These are phyloP conservation scores for Tulasnella sp. DNA, from an alignment of 768 basidiomycete species.

Conservation along the genomic window DNA sequence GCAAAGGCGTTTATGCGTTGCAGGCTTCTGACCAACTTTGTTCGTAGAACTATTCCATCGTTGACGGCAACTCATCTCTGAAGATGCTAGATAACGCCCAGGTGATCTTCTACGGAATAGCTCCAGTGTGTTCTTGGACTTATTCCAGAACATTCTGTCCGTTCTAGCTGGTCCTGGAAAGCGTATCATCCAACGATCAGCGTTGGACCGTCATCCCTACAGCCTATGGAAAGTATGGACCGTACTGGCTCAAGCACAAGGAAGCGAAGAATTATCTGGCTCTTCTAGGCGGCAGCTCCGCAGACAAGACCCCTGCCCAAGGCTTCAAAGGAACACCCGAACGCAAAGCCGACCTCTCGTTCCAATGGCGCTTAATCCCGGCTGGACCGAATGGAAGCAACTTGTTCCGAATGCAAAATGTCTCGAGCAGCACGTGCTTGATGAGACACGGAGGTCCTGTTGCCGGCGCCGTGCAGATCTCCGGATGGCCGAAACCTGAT, in stretches of 20 bases:
- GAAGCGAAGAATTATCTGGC: background rate
- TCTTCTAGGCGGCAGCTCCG: background rate
- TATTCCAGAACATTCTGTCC: background rate
- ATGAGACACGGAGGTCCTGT: background rate
- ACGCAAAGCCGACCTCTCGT: background rate
- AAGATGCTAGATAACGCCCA: background rate
- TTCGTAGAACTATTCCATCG: background rate
- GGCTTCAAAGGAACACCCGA: background rate
- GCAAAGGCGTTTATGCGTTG: background rate
- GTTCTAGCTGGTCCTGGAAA: background rate
- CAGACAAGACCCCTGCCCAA: background rate
- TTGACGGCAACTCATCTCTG: background rate
- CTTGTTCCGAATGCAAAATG: background rate
- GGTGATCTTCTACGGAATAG: background rate
- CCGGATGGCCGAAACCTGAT: background rate
- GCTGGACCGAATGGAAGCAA: background rate
- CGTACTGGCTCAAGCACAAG: background rate
- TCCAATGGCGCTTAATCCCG: background rate
- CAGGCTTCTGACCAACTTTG: background rate
- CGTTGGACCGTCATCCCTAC: background rate
- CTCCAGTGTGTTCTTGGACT: background rate
- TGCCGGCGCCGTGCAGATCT: background rate
- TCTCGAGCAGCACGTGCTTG: constrained; percentile 5
- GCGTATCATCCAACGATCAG: background rate
- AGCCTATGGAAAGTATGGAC: background rate